Conservation (phyloP, 768 basidiomycete genomes). For the Agrocybe chaxingu region DNA sequence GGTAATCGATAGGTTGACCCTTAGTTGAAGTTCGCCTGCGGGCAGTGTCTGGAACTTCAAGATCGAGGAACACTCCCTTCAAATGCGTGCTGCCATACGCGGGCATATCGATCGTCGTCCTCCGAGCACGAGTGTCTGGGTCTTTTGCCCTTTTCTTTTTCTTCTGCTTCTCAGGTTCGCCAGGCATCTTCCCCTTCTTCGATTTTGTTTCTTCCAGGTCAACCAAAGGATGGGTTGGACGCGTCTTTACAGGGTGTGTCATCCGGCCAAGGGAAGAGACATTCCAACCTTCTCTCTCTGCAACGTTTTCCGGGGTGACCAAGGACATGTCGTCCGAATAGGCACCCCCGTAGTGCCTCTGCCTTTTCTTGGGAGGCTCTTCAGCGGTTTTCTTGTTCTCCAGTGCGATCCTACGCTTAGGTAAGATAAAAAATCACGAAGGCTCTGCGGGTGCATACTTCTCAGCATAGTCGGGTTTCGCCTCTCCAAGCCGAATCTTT, state of each 20-base stretch:
- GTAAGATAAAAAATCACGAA: background rate
- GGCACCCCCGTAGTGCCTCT: conserved; percentile 31
- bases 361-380: conserved; percentile 44
- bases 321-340: conserved; percentile 64
- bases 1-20: conserved; percentile 12
- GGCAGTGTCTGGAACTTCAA: conserved; percentile 22
- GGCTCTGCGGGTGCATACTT: conserved; percentile 36
- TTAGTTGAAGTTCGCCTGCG: conserved; percentile 12
- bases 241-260: conserved; percentile 65
- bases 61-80: conserved; percentile 65
- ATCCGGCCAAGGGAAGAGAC: conserved; percentile 65
- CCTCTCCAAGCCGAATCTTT: conserved; percentile 78
- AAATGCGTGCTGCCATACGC: conserved; percentile 69
- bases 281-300: conserved; percentile 59
- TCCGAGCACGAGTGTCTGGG: conserved; percentile 56
- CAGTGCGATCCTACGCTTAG: conserved; percentile 20
- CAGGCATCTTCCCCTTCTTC: conserved; percentile 14
- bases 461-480: conserved; percentile 70
- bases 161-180: conserved; percentile 24
- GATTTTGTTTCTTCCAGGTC: conserved; percentile 24
- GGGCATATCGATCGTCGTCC: conserved; percentile 68
- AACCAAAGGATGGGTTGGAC: conserved; percentile 61
- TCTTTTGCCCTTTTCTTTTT: conserved; percentile 45
- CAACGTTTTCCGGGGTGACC: conserved; percentile 55
- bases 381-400: conserved; percentile 23